Conservation (phyloP, 495 filamentous ascomycete species). For the Talaromyces adpressus region DNA sequence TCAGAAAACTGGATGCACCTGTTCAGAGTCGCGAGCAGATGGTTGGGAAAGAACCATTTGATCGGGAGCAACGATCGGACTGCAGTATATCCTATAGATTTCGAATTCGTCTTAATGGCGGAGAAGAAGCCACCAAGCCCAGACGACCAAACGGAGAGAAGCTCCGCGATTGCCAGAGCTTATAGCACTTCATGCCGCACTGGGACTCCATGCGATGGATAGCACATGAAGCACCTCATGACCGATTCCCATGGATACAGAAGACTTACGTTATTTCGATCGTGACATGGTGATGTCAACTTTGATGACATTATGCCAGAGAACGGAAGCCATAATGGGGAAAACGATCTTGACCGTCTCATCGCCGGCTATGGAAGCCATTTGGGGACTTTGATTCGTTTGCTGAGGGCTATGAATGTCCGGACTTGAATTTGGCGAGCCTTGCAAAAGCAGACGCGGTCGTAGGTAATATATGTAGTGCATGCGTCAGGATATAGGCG, state of each 20-base stretch:
- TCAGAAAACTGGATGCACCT: background rate
- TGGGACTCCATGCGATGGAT: background rate
- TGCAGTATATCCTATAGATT: background rate
- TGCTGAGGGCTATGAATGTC: background rate
- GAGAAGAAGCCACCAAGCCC: background rate
- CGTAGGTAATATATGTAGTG: background rate
- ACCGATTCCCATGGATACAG: no score
- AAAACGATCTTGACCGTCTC: no score
- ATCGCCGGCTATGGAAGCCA: no score
- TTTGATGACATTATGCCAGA: no score
- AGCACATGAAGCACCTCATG: background rate
- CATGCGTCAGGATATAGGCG: no score
- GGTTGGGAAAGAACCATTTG: background rate
- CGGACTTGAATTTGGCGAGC: background rate
- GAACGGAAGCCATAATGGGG: no score
- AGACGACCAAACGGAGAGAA: background rate
- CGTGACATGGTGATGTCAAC: no score
- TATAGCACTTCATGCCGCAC: background rate
- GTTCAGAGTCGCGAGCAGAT: background rate
- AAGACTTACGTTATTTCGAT: background rate
- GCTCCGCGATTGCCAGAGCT: no score
- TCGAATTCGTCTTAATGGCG: background rate
- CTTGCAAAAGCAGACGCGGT: background rate
- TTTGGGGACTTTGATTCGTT: background rate
- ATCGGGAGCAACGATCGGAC: background rate